A percentile compares a stretch with the other conserved stretches of the same genome.
phyloP scores from a whole-genome alignment of 2,329 filamentous ascomycete species.

The Parafenestella ontariensis region DNA sequence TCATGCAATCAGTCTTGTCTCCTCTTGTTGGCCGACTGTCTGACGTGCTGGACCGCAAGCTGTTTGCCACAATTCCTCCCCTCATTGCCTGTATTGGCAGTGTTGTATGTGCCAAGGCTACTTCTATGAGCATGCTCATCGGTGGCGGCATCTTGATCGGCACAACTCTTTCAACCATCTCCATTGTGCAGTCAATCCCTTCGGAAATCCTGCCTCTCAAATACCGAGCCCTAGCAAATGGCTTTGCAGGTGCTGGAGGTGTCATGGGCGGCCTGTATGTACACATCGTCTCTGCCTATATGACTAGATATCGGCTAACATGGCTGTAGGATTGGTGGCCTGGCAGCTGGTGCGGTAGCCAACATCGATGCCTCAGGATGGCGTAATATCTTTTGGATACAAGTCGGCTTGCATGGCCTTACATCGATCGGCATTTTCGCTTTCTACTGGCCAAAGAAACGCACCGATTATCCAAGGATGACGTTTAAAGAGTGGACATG shows the following conservation, averaged over 20 bases:
- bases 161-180: slow-evolving; percentile 61
- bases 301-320: background rate
- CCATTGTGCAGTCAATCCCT: slow-evolving; percentile 64
- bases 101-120: slow-evolving; percentile 62
- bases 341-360: slow-evolving; percentile 62
- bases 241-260: slow-evolving; percentile 60
- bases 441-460: slow-evolving; percentile 43
- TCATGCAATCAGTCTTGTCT: slow-evolving; percentile 65
- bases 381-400: slow-evolving; percentile 67
- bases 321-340: slow-evolving; percentile 52
- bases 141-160: slow-evolving; percentile 66
- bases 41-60: slow-evolving; percentile 64
- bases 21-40: slow-evolving; percentile 64
- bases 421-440: slow-evolving; percentile 58
- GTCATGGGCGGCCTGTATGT: slow-evolving; percentile 61
- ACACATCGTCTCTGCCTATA: background rate
- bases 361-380: slow-evolving; percentile 57
- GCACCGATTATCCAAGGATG: slow-evolving; percentile 34
- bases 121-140: slow-evolving; percentile 63
- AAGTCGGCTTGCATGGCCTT: slow-evolving; percentile 60
- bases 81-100: slow-evolving; percentile 62
- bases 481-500: slow-evolving; percentile 32
- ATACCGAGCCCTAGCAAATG: slow-evolving; percentile 63
- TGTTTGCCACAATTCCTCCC: slow-evolving; percentile 60
- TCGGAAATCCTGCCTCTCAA: slow-evolving; percentile 65